A percentile compares a stretch with the other conserved stretches of the same genome.
phyloP scores from a whole-genome alignment of 805 yeast genomes.

The Yarrowia sp. region DNA sequence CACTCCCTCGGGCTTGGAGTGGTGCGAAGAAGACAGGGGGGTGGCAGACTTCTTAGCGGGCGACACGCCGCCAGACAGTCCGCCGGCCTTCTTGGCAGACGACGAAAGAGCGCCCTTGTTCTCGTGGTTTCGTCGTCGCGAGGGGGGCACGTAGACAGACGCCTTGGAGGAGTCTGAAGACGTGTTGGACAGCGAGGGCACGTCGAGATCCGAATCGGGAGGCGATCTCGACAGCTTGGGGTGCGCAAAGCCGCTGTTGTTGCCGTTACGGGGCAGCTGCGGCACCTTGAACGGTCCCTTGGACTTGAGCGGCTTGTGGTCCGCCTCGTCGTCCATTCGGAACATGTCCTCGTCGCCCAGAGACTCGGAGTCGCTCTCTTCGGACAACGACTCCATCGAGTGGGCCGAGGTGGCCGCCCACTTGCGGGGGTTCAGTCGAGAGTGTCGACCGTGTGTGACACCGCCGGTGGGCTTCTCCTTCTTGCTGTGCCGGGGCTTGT shows the following conservation, averaged over 20 bases:
- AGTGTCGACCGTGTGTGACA: neutral
- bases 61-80: constrained; percentile 3
- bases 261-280: too few species aligned
- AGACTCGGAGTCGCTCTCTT: constrained; percentile 28
- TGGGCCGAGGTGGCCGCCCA: constrained; percentile 26
- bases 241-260: neutral
- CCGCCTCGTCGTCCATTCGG: constrained; percentile 34
- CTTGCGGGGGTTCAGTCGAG: constrained; percentile 28
- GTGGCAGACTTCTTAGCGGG: constrained; percentile 8
- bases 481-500: constrained; percentile 12
- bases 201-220: constrained; percentile 29
- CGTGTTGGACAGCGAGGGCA: constrained; percentile 35
- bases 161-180: constrained; percentile 38
- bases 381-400: constrained; percentile 31
- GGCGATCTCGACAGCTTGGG: constrained; percentile 29
- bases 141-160: constrained; percentile 32
- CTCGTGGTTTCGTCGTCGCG: constrained; percentile 39
- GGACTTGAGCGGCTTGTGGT: neutral
- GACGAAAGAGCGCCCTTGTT: constrained; percentile 43
- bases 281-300: neutral
- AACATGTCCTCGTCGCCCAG: constrained; percentile 37
- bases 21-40: constrained; percentile 23
- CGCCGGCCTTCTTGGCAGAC: constrained; percentile 39
- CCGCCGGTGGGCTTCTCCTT: constrained; percentile 2
- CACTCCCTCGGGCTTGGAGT: constrained; percentile 13